A percentile compares a stretch with the other conserved stretches of the same genome.
phyloP scores from a whole-genome alignment of 2,329 filamentous ascomycete genomes.

The Stachybotrys elegans region DNA sequence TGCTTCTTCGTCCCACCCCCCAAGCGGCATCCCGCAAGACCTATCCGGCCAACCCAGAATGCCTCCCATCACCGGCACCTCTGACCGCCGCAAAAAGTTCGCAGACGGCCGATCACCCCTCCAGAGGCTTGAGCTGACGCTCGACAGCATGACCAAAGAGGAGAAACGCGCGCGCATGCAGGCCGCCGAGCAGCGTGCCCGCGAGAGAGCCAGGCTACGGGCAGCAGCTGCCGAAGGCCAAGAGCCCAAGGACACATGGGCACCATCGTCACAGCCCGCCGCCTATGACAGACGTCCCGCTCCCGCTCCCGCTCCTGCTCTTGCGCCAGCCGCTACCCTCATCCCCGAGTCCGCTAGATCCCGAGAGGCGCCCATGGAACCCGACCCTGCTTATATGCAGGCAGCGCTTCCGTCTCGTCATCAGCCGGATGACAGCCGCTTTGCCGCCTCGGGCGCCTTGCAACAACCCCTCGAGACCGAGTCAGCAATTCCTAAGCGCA shows the following conservation, averaged over 20 bases:
- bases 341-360: neutral
- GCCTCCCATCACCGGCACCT: slow-evolving; percentile 31
- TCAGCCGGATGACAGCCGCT: slow-evolving; percentile 12
- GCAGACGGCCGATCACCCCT: slow-evolving; percentile 84
- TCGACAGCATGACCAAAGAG: slow-evolving; percentile 92
- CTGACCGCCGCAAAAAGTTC: slow-evolving; percentile 52
- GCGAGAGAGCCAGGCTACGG: slow-evolving; percentile 51
- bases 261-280: neutral
- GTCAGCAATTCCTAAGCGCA: slow-evolving; percentile 42
- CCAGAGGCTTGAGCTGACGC: slow-evolving; percentile 85
- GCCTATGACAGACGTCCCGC: neutral
- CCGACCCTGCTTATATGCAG: slow-evolving; percentile 12
- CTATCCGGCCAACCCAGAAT: slow-evolving; percentile 26
- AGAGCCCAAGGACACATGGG: neutral
- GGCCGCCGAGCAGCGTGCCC: slow-evolving; percentile 71
- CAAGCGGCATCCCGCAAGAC: too few species aligned
- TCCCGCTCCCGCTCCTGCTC: neutral
- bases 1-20: slow-evolving; percentile 13
- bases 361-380: slow-evolving; percentile 9
- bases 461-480: slow-evolving; percentile 16
- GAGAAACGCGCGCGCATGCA: slow-evolving; percentile 83
- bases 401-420: slow-evolving; percentile 13
- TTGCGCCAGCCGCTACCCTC: neutral
- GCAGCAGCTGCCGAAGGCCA: slow-evolving; percentile 10
- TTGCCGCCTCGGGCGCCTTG: slow-evolving; percentile 13